phyloP scores from a whole-genome alignment of 306 rosid genomes.

The Trichosanthes cucumerina region DNA sequence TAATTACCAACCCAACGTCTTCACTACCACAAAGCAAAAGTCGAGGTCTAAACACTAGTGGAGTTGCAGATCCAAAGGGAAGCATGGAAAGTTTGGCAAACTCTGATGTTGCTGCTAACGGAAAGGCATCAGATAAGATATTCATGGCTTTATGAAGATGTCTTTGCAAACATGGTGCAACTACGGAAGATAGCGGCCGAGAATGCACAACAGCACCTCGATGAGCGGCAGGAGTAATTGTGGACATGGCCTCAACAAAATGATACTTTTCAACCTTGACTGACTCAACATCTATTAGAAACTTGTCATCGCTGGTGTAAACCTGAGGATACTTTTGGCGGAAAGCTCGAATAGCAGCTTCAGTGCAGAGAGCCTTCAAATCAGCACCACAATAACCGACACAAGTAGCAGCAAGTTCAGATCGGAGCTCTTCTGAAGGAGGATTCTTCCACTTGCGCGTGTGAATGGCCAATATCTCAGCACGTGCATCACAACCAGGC shows the following conservation, averaged over 20 bases:
- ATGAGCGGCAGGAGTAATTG: slow-evolving; percentile 98
- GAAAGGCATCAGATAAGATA: slow-evolving; percentile 62
- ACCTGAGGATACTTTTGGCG: slow-evolving; percentile 96
- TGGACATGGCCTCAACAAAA: slow-evolving; percentile 91
- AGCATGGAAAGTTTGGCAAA: slow-evolving; percentile 81
- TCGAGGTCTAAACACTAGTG: slow-evolving; percentile 89
- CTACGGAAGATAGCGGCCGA: slow-evolving; percentile 85
- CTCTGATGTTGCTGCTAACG: slow-evolving; percentile 49
- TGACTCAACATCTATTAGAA: slow-evolving; percentile 89
- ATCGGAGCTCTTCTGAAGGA: slow-evolving; percentile 62
- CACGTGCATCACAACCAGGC: slow-evolving; percentile 95
- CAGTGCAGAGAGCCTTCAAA: slow-evolving; percentile 94
- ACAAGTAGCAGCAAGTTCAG: slow-evolving; percentile 93
- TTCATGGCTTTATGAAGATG: slow-evolving; percentile 66
- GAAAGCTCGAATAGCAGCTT: slow-evolving; percentile 96
- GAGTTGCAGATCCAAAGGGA: slow-evolving; percentile 82
- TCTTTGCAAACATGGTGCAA: slow-evolving; percentile 70
- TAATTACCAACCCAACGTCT: slow-evolving; percentile 93
- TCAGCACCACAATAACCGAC: slow-evolving; percentile 99
- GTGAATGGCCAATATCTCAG: slow-evolving; percentile 88
- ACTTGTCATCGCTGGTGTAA: slow-evolving; percentile 90
- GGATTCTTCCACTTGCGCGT: slow-evolving; percentile 96
- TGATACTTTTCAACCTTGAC: slow-evolving; percentile 78
- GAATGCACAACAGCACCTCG: slow-evolving; percentile 90
- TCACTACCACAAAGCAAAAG: slow-evolving; percentile 86